These are phyloP conservation scores for Penicillium silybi DNA, from an alignment of 495 filamentous ascomycete species.

Conservation along the genomic window DNA sequence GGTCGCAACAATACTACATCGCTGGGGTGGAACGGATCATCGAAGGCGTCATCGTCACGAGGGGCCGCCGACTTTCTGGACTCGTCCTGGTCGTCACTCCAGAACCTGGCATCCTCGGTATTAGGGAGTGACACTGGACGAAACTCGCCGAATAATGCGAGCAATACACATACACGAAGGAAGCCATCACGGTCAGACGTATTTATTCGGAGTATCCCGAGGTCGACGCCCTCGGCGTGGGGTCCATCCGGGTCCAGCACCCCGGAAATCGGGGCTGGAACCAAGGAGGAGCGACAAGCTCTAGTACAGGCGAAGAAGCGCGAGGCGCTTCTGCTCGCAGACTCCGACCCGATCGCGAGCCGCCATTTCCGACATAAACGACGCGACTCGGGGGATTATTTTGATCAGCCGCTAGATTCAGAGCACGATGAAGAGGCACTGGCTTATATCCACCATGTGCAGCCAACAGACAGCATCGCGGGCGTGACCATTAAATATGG, in stretches of 20 bases:
- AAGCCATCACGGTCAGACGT: slow-evolving; percentile 45
- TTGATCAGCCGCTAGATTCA: slow-evolving; percentile 33
- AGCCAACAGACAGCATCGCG: slow-evolving; percentile 75
- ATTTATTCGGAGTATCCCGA: slow-evolving; percentile 36
- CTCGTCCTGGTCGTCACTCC: slow-evolving; percentile 51
- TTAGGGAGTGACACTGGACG: slow-evolving; percentile 44
- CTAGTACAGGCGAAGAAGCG: slow-evolving; percentile 60
- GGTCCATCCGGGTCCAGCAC: slow-evolving; percentile 46
- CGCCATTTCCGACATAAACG: slow-evolving; percentile 51
- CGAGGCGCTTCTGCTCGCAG: slow-evolving; percentile 54
- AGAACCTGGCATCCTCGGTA: slow-evolving; percentile 51
- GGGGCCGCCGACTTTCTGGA: slow-evolving; percentile 44
- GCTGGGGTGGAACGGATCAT: slow-evolving; percentile 28
- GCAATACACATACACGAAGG: slow-evolving; percentile 31
- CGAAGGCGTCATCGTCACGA: slow-evolving; percentile 29
- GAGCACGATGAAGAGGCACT: slow-evolving; percentile 67
- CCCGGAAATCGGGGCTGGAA: slow-evolving; percentile 48
- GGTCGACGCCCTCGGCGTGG: slow-evolving; percentile 45
- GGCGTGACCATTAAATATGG: slow-evolving; percentile 88
- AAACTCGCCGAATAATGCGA: slow-evolving; percentile 26
- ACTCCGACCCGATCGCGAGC: slow-evolving; percentile 45
- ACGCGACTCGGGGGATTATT: slow-evolving; percentile 53
- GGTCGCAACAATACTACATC: slow-evolving; percentile 22
- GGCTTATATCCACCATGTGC: slow-evolving; percentile 87
- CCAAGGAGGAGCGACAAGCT: slow-evolving; percentile 53